Base-by-base conservation (phyloP, 345 rosid genomes). In the Hibiscus mutabilis region DNA sequence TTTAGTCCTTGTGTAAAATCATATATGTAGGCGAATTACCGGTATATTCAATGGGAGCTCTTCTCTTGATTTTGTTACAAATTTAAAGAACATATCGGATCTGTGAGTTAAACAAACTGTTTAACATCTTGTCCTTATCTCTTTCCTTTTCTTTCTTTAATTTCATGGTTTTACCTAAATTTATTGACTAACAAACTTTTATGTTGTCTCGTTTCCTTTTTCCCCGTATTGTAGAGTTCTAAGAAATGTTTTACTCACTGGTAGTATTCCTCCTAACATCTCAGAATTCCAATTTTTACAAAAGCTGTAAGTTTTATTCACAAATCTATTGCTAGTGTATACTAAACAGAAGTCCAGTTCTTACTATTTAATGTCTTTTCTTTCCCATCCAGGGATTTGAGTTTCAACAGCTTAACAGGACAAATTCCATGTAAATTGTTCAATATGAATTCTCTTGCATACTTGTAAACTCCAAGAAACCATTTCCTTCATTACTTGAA, bases 41-140 rank as follows among this genome's bases (percentile, higher is more conserved):
- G 86, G 77, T 42, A 51, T 84, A 59, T 56, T 31, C 19, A 77
- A 79, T 68, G 77, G 60, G 40, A 84, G 81, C 70, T 82, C 87
- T 49, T 74, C 86, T 52, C 77, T 86, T 37, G 81, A 63, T 66
- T 86, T 84, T 47, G 46, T 84, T 7, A 79, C 22, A 67, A 73
- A 70, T 47, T 40, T 86, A 80, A 82, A 72, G 74, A 75, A 51
- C 25, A 64, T 86, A 51, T 70, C 61, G 4, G 56, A 62, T 72
- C 72, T 86, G 90, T 86, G 78, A 84, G 86, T 55, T 53, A 10
- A 69, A 0, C 21, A 16, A 44, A 57, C 15, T 53, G 42, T 33
- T 37, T 9, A 37, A 37, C 44, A 37, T 37, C 11, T 37, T 37
- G 0, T 37, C 57, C 31, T 5, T 22, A 6, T 4, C 42, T 57